Base-by-base conservation (phyloP, 805 yeast species). In the Nakazawaea sp. region DNA sequence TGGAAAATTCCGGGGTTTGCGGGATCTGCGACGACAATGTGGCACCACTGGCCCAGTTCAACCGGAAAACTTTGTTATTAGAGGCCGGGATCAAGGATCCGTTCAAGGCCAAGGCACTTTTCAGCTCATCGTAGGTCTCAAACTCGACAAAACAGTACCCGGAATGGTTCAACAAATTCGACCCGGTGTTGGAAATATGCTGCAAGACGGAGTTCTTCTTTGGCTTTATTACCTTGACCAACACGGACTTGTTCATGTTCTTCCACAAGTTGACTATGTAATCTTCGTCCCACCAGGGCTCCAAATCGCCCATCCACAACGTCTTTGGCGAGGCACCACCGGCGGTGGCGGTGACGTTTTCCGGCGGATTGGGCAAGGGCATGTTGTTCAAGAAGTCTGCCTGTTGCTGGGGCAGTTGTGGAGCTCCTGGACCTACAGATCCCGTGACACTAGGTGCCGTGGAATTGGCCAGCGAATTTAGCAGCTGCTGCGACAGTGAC, bases 301-400 rank as follows among this genome's bases (percentile, higher is more conserved):
- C 90, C 46, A 83, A 62, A 56, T 83, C 92, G 9, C 94, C 94
- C 94, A 83, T 83, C 94, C 94, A 83, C 23, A 83, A 60, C 1
- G 94, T 83, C 43, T 81, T 68, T 18, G 94, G 87, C 11, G 70
- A 65, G 6, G 56, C 62, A 18, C 41, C 41, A 16, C 34, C 27
- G 1, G 70, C 59, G 2, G 70, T 62, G 31, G 70, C 68, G 3
- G 74, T 64, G 2, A 72, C 69, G 30, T 68, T 65, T 29, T 62
- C 59, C 4, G 81, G 80, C 5, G 81, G 81, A 31, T 63, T 58
- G 28, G 81, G 81, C 27, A 75, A 35, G 5, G 63, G 55, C 15
- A 57, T 51, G 27, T 49, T 29, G 27, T 21, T 36, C 31, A 34
- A 32, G 17, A 30, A 40, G n/a, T 42, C 43, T 7, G 43, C 34